Evolutionary conservation across 2,329 filamentous ascomycete species (phyloP).

Genomic region (Rasamsonia emersonii): DNA sequence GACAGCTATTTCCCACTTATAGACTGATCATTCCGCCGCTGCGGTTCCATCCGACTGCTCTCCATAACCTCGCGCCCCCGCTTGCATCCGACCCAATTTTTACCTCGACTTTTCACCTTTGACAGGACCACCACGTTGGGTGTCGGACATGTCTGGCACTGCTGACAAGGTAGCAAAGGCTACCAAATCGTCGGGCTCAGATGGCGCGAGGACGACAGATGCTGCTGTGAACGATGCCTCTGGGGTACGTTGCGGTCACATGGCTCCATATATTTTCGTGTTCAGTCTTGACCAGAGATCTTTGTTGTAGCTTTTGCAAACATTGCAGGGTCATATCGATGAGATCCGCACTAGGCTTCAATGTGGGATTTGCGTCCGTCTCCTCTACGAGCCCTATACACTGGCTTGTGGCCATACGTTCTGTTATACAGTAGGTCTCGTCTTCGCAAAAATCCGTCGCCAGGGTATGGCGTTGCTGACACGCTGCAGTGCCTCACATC

Average conservation of each 20-base stretch:
- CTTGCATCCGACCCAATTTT: too few relatives aligned
- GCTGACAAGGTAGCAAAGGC: too few relatives aligned
- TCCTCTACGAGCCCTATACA: conserved; percentile 62
- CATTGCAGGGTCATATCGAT: conserved; percentile 48
- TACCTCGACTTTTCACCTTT: too few relatives aligned
- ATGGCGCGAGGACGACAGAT: too few relatives aligned
- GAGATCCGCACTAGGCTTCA: conserved; percentile 53
- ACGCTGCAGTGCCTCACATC: conserved; percentile 45
- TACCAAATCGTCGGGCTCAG: too few relatives aligned
- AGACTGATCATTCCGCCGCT: too few relatives aligned
- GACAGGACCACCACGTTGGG: too few relatives aligned
- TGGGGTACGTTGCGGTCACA: conserved; percentile 25
- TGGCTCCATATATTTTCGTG: not conserved
- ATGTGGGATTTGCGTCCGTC: conserved; percentile 60
- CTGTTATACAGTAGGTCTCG: conserved; percentile 54
- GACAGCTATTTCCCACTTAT: too few relatives aligned
- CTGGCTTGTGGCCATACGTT: conserved; percentile 63
- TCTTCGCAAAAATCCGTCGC: not conserved
- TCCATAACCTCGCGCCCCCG: too few relatives aligned
- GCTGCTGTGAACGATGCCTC: too few relatives aligned
- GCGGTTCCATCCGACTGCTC: too few relatives aligned
- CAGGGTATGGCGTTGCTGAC: conserved; percentile 19
- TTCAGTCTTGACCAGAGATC: conserved; percentile 4
- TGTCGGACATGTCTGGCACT: too few relatives aligned
- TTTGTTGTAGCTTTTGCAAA: conserved; percentile 28